Evolutionary conservation across 1,284 basidiomycete species (phyloP), one percentile per base, ranked within the genome.

Genomic region (Heterobasidion annosum): DNA sequence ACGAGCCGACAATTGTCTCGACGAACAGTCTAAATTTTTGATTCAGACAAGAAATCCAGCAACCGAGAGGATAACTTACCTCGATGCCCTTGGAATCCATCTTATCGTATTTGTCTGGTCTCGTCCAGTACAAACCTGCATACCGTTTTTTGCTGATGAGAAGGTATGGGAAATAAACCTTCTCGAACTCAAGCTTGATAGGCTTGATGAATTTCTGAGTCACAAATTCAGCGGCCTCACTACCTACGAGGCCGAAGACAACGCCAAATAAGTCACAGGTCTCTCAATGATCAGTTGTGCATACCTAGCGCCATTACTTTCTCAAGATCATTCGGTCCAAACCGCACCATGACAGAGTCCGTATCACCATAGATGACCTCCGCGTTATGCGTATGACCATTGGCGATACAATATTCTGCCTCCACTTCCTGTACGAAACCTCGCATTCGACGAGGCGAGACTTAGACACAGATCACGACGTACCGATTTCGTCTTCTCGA

Each of bases 41-140:
- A 18, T n/a, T 48, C 18, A 48, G 32, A 44, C 13, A 8, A 50
- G 34, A 46, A 43, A 56, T 50, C n/a, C 35, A 53, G 37, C 56
- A n/a, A 52, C 15, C 52, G 32, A 51, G 43, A 48, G 52, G 54
- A 19, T 51, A 3, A 64, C 82, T 34, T 56, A 93, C 93, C 80
- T 98, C 94, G 57, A 98, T 98, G 63, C 94, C 94, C 71, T 98
- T 98, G 1, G 95, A 88, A 63, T 98, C 94, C 95, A 98, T 97
- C 73, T 98, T 98, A 69, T 98, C 95, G 62, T 91, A 94, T 68
- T 93, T 95, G 48, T 97, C 93, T 7, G 86, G 74, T 59, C 82
- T 85, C 1, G 94, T 98, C 95, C 95, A 98, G 65, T 98, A 97
- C 55, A 97, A 70, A 3, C 94, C 95, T 2, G 95, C 94, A 69